Base-by-base conservation (phyloP, 1,284 basidiomycete genomes). In the Tylopilus orsonianus region DNA sequence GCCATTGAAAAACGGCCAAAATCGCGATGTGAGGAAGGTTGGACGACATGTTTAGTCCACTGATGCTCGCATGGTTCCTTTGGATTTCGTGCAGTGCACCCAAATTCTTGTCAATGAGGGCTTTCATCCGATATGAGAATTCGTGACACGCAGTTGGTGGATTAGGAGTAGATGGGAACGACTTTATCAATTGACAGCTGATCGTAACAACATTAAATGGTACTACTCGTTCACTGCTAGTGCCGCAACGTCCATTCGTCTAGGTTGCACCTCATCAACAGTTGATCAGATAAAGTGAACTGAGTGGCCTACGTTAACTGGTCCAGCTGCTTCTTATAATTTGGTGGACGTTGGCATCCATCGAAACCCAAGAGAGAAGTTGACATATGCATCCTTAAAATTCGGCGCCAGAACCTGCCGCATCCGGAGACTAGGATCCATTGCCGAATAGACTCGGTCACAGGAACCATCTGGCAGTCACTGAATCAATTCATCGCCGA, bases 91-190 rank as follows among this genome's bases (percentile, higher is more conserved):
- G 4, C 37, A 38, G 8, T 23, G n/a, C 23, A 7, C 20, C 14
- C 6, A 5, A 13, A 8, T 26, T 5, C 16, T 10, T 18, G 8
- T 10, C 4, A 18, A 4, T 2, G 0, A 6, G 14, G 2, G 32
- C 20, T n/a, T 46, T 39, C n/a, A 22, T 46, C 29, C 5, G 36
- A 39, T 30, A 45, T 45, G 8, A 45, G 22, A n/a, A 45, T 45
- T 32, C 38, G 36, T 4, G 36, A 45, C 36, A 45, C 22, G 19
- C 41, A 13, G 8, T 33, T 18, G 14, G 20, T 18, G 14, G 30
- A 12, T 33, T 34, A 13, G 32, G 35, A 43, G 16, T 26, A 43
- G 8, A 43, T 26, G 2, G 41, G 41, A 13, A 43, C 35, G 12
- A 34, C 23, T 26, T 42, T 42, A 4, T 22, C 29, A 8, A 42